phyloP scores from a whole-genome alignment of 116 monocot species.

The Dioscorea cayenensis region DNA sequence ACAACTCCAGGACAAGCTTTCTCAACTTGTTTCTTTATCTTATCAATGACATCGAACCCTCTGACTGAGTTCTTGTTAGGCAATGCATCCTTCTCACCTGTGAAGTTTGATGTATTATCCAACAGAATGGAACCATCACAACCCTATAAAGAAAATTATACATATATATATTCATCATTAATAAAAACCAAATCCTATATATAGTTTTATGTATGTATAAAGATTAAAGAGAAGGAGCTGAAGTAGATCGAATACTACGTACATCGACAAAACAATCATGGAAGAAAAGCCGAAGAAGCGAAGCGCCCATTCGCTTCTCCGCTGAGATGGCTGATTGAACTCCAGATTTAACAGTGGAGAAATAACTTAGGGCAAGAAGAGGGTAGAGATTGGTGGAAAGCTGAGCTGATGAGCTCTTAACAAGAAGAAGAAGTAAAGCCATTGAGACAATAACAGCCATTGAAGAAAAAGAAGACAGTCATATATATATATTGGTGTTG shows the following conservation, averaged over 20 bases:
- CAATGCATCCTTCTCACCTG: conserved; percentile 38
- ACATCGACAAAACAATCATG: conserved; percentile 83
- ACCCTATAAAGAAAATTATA: conserved; percentile 14
- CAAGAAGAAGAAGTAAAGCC: neutral
- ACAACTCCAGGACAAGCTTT: conserved; percentile 34
- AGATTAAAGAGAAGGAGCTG: neutral
- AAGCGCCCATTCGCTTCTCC: conserved; percentile 71
- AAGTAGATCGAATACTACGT: too few species aligned
- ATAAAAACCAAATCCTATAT: too few species aligned
- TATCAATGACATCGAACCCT: conserved; percentile 47
- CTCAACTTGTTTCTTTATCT: conserved; percentile 41
- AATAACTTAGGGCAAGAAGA: conserved; percentile 25
- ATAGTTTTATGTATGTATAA: too few species aligned
- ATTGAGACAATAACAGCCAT: neutral
- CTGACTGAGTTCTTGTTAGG: conserved; percentile 47
- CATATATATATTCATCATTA: too few species aligned
- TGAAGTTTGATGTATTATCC: conserved; percentile 35
- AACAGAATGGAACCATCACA: conserved; percentile 55
- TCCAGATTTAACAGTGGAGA: conserved; percentile 21
- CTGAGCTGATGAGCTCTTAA: conserved; percentile 1
- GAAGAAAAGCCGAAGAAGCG: conserved; percentile 67
- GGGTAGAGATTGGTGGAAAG: conserved; percentile 23
- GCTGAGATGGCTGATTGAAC: conserved; percentile 31
- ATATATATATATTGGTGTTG: neutral
- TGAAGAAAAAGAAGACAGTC: neutral